Conservation (phyloP, 2,329 filamentous ascomycete species). For the Colletotrichum sp. region DNA sequence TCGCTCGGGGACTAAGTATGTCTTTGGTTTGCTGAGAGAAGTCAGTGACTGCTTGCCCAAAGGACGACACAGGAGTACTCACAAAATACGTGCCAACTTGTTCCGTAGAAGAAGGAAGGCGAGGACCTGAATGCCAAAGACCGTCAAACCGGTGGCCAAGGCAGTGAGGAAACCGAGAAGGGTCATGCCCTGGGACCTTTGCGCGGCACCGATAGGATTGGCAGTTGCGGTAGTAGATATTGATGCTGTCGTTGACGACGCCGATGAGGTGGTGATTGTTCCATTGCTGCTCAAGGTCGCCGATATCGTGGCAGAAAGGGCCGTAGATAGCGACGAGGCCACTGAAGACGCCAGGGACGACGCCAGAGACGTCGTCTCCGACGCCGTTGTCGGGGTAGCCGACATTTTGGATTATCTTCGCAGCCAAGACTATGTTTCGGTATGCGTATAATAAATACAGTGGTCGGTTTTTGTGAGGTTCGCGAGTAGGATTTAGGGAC, state of each 20-base stretch:
- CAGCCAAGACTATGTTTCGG: neutral
- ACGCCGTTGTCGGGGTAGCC: constrained; percentile 17
- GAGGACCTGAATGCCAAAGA: constrained; percentile 69
- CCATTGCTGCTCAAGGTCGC: constrained; percentile 4
- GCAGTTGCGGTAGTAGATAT: neutral
- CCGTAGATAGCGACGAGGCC: constrained; percentile 25
- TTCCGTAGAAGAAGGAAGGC: constrained; percentile 80
- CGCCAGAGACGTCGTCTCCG: neutral
- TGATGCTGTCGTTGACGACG: neutral
- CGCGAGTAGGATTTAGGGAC: neutral
- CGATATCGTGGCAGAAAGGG: constrained; percentile 4
- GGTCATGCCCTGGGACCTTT: constrained; percentile 45
- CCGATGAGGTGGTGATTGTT: neutral
- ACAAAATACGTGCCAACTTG: constrained; percentile 85
- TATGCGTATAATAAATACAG: neutral
- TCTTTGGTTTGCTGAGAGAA: constrained; percentile 72
- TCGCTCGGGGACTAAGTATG: constrained; percentile 83
- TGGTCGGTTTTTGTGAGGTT: neutral
- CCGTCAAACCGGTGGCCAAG: constrained; percentile 62
- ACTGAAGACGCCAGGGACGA: constrained; percentile 19
- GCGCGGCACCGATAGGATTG: neutral
- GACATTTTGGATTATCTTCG: neutral
- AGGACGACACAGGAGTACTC: constrained; percentile 36
- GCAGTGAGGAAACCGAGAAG: constrained; percentile 68
- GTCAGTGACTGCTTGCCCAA: neutral